Percentiles rank a stretch among this genome's conserved stretches.
Conservation (phyloP, 225 moss, liverwort and hornwort species). For the Pseudoscleropodium purum region DNA sequence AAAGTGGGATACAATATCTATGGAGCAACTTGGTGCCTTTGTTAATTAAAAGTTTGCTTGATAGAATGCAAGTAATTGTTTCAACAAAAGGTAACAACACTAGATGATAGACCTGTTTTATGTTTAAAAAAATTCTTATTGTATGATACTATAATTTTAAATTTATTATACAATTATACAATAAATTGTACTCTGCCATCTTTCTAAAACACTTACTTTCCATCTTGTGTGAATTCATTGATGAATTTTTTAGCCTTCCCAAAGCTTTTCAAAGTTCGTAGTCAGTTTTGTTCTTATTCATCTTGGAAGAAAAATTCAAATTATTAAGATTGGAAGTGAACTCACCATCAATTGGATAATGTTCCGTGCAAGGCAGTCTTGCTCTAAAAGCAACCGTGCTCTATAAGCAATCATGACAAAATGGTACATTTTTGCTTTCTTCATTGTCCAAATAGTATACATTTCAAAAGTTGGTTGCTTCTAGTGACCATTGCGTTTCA, state of each 20-base stretch:
- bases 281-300: too few species aligned
- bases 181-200: neutral
- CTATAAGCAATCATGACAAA: too few species aligned
- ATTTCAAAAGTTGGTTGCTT: too few species aligned
- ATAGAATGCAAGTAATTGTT: neutral
- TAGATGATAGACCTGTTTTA: neutral
- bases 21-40: neutral
- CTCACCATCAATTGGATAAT: too few species aligned
- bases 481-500: too few species aligned
- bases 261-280: neutral
- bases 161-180: neutral
- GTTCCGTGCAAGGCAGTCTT: too few species aligned
- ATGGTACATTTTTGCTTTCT: too few species aligned
- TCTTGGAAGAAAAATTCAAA: too few species aligned
- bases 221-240: too few species aligned
- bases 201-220: neutral
- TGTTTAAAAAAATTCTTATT: neutral
- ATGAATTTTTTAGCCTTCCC: neutral
- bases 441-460: too few species aligned
- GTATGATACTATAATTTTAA: neutral
- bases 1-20: rapidly evolving
- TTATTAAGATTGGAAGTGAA: too few species aligned
- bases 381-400: too few species aligned
- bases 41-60: neutral
- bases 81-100: neutral